These are phyloP conservation scores for Sechiopsis laciniata DNA, from an alignment of 306 rosid genomes.

Conservation along the genomic window DNA sequence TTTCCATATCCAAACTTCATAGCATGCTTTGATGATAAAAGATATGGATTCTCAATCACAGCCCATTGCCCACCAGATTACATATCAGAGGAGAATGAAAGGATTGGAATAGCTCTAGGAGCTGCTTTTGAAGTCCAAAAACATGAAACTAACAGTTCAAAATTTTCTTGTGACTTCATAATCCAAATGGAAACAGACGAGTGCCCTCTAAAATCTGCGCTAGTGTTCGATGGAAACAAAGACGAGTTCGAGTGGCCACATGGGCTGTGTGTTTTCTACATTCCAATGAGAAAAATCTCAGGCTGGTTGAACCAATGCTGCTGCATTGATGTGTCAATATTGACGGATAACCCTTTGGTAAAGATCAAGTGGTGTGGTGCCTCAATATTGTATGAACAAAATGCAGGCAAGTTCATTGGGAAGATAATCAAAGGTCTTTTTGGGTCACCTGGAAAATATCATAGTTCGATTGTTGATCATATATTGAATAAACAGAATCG, in stretches of 20 bases:
- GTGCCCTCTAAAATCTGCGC: conserved; percentile 5
- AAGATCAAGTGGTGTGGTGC: conserved; percentile 20
- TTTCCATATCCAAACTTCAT: background rate
- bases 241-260: background rate
- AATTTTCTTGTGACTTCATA: background rate
- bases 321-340: background rate
- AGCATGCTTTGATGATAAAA: conserved; percentile 9
- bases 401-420: conserved; percentile 9
- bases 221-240: background rate
- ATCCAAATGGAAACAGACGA: conserved; percentile 12
- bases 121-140: background rate
- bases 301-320: conserved; percentile 5
- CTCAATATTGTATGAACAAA: conserved; percentile 12
- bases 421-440: background rate
- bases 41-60: conserved; percentile 8
- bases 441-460: background rate
- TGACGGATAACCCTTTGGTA: conserved; percentile 1
- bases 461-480: conserved; percentile 18
- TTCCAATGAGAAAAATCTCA: conserved; percentile 15
- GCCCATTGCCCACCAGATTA: background rate
- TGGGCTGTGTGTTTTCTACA: background rate
- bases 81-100: background rate
- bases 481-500: conserved; percentile 12
- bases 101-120: conserved; percentile 25
- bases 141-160: background rate